phyloP scores from a whole-genome alignment of 371 early-diverging fungal species.

The Mortierella sp. region DNA sequence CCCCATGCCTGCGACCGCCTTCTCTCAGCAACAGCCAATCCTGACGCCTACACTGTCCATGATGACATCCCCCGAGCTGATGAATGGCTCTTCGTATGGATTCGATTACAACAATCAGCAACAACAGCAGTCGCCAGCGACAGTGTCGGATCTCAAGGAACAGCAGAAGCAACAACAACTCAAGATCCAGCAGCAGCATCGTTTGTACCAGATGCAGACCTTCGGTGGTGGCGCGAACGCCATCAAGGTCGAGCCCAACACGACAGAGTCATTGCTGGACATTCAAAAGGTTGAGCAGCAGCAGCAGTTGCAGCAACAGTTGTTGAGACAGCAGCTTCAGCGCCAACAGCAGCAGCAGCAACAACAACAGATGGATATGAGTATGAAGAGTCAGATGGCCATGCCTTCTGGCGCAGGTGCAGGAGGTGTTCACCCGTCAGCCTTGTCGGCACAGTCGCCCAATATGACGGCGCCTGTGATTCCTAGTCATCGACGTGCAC shows the following conservation, averaged over 20 bases:
- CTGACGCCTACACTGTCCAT: conserved; percentile 44
- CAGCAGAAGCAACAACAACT: conserved; percentile 57
- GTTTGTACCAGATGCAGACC: conserved; percentile 53
- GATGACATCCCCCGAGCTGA: conserved; percentile 17
- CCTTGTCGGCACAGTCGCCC: background rate
- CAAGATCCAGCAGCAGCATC: conserved; percentile 57
- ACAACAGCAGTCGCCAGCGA: conserved; percentile 11
- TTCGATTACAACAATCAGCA: conserved; percentile 12
- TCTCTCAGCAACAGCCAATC: conserved; percentile 9
- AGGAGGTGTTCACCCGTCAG: background rate
- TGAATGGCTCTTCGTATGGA: background rate
- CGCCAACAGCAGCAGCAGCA: conserved; percentile 49
- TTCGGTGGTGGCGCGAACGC: conserved; percentile 32
- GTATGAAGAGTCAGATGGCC: conserved; percentile 20
- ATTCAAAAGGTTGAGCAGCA: conserved; percentile 39
- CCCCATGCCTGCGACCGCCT: background rate
- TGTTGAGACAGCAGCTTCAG: conserved; percentile 45
- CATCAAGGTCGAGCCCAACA: conserved; percentile 26
- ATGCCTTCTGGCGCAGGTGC: background rate
- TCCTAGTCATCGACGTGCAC: conserved; percentile 47
- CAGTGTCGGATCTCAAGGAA: conserved; percentile 45
- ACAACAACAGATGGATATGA: conserved; percentile 36
- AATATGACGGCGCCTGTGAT: conserved; percentile 35
- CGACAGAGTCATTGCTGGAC: conserved; percentile 3
- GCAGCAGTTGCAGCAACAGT: conserved; percentile 37